Base-by-base conservation (phyloP, 768 basidiomycete genomes). In the Leccinum broughii region DNA sequence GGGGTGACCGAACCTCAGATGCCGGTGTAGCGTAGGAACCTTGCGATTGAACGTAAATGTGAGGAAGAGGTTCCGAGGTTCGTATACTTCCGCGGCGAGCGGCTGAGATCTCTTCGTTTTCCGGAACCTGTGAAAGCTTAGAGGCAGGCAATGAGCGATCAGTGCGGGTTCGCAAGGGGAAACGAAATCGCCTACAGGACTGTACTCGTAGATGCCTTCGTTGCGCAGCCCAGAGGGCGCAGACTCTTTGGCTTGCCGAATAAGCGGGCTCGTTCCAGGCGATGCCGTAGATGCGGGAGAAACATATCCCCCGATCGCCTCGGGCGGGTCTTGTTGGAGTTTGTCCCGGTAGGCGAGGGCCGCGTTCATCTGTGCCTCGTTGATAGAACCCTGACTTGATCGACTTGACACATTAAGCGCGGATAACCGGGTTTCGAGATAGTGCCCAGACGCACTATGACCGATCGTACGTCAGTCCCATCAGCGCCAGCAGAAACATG, bases 231-330 rank as follows among this genome's bases (percentile, higher is more conserved):
- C 59, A 6, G 70, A 67, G 15, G 70, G 64, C 15, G 35, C 28
- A 5, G 64, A 37, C 9, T 75, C 69, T 17, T 68, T 72, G 51
- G 62, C 62, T 13, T 69, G 61, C 26, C 66, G 70, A 37, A 65
- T 41, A 55, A 65, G 74, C 24, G 78, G 73, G 61, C 73, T 76
- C 13, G 70, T 72, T 24, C 72, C 71, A 7, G 81, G 77, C 1
- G 80, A 80, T 24, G 80, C 70, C 4, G 80, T 81, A 22, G 80
- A 80, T 2, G 77, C 66, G 15, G 81, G 80, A 0, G 81, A 81
- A 37, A 80, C 66, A 51, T 81, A 81, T 14, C 70, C 75, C 17
- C 67, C 72, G 10, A 65, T 55, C 26, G 49, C 48, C n/a, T 70
- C 69, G 35, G 65, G 22, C 4, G 62, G 6, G 20, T 62, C 63